Evolutionary conservation across 192 early-diverging fungal species (phyloP), one percentile per base, ranked within the genome.

Genomic region (Backusella tarrabulga): DNA sequence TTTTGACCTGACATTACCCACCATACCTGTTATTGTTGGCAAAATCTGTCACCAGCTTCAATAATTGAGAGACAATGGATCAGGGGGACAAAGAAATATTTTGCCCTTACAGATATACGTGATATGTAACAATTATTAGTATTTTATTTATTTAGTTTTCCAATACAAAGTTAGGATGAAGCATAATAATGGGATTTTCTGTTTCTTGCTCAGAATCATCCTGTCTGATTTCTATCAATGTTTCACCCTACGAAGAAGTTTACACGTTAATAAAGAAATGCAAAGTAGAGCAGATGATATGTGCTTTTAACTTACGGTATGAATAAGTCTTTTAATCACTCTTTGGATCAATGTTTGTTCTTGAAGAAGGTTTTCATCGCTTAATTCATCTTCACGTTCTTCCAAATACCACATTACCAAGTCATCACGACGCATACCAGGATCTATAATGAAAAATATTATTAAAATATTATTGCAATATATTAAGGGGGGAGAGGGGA

Each of bases 381-480:
- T 86, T 32, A 95, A 76, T 19, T 73, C 80, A 40, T 90, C 87
- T 76, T 93, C 92, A 68, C 85, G 80, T 79, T 87, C 83, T 71
- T 90, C 88, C n/a, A 95, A 71, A 74, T 92, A 96, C 90, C 92
- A 94, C 29, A 89, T 86, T 1, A 94, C 79, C 19, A 96, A 77
- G 9, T 88, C 89, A 4, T 80, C 84, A 35, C 83, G 82, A n/a
- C 84, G 82, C 78, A 91, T 74, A 41, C 85, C 83, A 67, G 85
- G 84, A 36, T 78, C 73, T 72, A 78, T 42, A 34, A 11, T 35
- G 3, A 52, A 70, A 34, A 2, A 34, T 34, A 38, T 38, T 40
- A 70, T 12, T 38, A 41, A 40, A 23, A 21, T 12, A 60, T 3
- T 69, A 38, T 38, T 38, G 23, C 11, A 8, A 11, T 38, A 40